Base-by-base conservation (phyloP, 352 stramenopile genomes). In the Phytophthora sp. region DNA sequence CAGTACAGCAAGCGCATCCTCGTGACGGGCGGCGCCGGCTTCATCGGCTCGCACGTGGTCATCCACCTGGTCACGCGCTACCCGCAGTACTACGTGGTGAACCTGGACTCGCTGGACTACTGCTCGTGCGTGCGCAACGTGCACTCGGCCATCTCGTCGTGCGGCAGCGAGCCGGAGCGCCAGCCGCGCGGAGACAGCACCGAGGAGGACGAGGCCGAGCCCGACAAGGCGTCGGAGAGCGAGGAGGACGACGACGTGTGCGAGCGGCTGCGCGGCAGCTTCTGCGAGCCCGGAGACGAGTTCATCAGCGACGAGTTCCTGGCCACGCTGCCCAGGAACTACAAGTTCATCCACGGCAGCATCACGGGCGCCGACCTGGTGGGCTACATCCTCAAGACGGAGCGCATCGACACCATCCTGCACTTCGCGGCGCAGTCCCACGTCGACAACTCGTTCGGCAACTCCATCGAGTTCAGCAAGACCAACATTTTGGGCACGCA, bases 401-500 rank as follows among this genome's bases (percentile, higher is more conserved):
- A 99, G 71, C 75, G 91, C 13, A 99, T 99, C 56, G 97, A 99
- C 69, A 99, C 96, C 28, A 95, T 99, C 52, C 75, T 99, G 69
- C 97, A 99, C 80, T 99, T 99, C 82, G 97, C 97, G 4, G 97
- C 97, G 7, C 96, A 99, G 75, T 99, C 95, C 7, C 94, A 98
- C 62, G 93, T 98, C 28, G 97, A 99, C 76, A 98, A 99, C 70
- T 99, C 96, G 13, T 99, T 99, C 72, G 97, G 97, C 12, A 99
- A 99, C 71, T 99, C 95, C 26, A 97, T 99, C 70, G 84, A 90
- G 54, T 99, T 99, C 69, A 99, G 96, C 39, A 88, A 98, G 51
- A 99, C 95, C 59, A 99, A 99, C 74, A 98, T 99, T 48, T 77
- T 98, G 34, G 97, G 97, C 32, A 99, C 97, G 5, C 97, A 99